Conservation (phyloP, 108 stramenopile genomes). For the Pelagomonas calceolata region DNA sequence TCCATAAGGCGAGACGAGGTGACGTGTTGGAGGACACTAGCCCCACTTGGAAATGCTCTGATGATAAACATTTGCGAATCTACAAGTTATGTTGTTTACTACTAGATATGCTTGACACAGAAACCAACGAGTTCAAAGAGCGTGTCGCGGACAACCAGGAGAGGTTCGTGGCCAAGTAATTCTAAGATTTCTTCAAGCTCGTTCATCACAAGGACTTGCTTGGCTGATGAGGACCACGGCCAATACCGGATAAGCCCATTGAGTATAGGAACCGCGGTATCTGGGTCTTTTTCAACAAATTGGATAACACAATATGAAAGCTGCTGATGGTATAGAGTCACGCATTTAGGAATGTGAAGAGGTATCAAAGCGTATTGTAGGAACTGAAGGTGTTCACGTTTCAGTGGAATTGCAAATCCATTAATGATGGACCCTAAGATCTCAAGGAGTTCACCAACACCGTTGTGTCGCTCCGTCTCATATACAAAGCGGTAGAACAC, state of each 20-base stretch:
- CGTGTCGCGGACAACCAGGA: slow-evolving; percentile 66
- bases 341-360: slow-evolving; percentile 92
- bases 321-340: slow-evolving; percentile 96
- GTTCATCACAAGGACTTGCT: slow-evolving; percentile 91
- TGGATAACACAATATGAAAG: slow-evolving; percentile 98
- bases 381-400: slow-evolving; percentile 95
- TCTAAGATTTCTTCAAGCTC: slow-evolving; percentile 97
- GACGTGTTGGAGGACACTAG: not conserved
- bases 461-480: slow-evolving; percentile 92
- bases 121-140: slow-evolving; percentile 55
- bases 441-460: slow-evolving; percentile 93
- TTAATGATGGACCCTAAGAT: slow-evolving; percentile 97
- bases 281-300: slow-evolving; percentile 98
- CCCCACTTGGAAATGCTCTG: slow-evolving; percentile 87
- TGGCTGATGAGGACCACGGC: slow-evolving; percentile 86
- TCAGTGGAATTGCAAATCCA: slow-evolving; percentile 90
- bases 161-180: slow-evolving; percentile 72
- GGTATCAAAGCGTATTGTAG: slow-evolving; percentile 88
- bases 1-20: not conserved
- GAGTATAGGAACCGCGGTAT: slow-evolving; percentile 88
- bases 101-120: not conserved
- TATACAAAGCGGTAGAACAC: slow-evolving; percentile 93
- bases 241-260: slow-evolving; percentile 92
- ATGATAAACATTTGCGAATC: slow-evolving; percentile 77
- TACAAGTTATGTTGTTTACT: not conserved